A percentile compares a stretch with the other conserved stretches of the same genome.
Conservation (phyloP, 768 basidiomycete species). For the Xerocomellus intermedius region DNA sequence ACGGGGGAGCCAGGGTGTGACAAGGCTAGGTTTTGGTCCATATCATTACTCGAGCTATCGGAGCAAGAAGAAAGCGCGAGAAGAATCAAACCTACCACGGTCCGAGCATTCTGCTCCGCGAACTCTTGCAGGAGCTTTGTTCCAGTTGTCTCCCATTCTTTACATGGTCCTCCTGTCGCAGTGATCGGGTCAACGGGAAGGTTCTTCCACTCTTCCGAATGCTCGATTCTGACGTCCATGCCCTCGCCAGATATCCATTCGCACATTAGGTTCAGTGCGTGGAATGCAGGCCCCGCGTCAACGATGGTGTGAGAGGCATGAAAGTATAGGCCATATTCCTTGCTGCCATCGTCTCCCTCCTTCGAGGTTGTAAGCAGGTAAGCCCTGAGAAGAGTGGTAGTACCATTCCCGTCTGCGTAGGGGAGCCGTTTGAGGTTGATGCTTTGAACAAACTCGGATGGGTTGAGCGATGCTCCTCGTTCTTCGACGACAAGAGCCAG, state of each 20-base stretch:
- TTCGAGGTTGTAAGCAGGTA: slow-evolving; percentile 14
- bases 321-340: slow-evolving; percentile 23
- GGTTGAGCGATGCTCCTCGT: slow-evolving; percentile 13
- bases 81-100: slow-evolving; percentile 5
- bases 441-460: slow-evolving; percentile 15
- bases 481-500: slow-evolving; percentile 18
- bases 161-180: slow-evolving; percentile 22
- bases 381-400: neutral
- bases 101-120: neutral
- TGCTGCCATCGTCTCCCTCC: neutral
- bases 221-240: slow-evolving; percentile 7
- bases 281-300: slow-evolving; percentile 22
- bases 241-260: slow-evolving; percentile 21
- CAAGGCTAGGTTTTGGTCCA: neutral
- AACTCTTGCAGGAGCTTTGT: slow-evolving; percentile 14
- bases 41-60: neutral
- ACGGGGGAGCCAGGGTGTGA: slow-evolving; percentile 9
- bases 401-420: slow-evolving; percentile 8
- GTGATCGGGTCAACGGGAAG: slow-evolving; percentile 26
- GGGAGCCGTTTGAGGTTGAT: slow-evolving; percentile 19
- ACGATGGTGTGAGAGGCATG: slow-evolving; percentile 23
- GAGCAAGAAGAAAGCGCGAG: no score
- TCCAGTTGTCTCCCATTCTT: slow-evolving; percentile 19
- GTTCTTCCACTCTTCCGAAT: slow-evolving; percentile 24
- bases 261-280: slow-evolving; percentile 22